These are phyloP conservation scores for Adansonia digitata DNA, from an alignment of 345 rosid species.

Conservation along the genomic window DNA sequence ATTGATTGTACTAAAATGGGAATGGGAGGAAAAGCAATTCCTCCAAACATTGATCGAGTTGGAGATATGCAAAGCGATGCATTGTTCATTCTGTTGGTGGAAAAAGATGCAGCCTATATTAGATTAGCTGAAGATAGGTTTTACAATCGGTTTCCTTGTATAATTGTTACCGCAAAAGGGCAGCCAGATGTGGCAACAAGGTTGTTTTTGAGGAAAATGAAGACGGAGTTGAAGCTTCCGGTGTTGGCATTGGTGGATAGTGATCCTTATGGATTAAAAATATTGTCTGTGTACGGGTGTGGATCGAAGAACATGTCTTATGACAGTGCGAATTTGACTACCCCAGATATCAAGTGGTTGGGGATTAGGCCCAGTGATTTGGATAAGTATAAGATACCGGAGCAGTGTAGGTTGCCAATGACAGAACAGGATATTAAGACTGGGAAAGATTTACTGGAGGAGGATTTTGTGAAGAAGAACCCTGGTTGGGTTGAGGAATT, in stretches of 20 bases:
- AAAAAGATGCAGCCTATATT: constrained; percentile 94
- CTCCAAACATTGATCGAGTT: constrained; percentile 88
- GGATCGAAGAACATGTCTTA: constrained; percentile 99
- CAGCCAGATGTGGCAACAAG: constrained; percentile 97
- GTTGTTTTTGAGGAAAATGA: constrained; percentile 92
- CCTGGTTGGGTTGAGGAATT: constrained; percentile 98
- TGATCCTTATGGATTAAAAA: constrained; percentile 92
- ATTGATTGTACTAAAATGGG: constrained; percentile 98
- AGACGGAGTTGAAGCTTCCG: constrained; percentile 81
- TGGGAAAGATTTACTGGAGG: constrained; percentile 88
- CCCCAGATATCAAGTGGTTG: constrained; percentile 94
- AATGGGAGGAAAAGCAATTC: constrained; percentile 98
- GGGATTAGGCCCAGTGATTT: constrained; percentile 92
- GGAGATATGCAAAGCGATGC: constrained; percentile 98
- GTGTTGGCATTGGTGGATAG: constrained; percentile 95
- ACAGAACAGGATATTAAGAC: constrained; percentile 99
- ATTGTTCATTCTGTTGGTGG: constrained; percentile 71
- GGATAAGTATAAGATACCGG: constrained; percentile 87
- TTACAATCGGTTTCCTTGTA: constrained; percentile 90
- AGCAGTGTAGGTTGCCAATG: constrained; percentile 94
- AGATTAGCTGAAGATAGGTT: constrained; percentile 93
- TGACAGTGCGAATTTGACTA: constrained; percentile 90
- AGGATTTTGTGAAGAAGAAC: constrained; percentile 98
- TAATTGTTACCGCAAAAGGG: constrained; percentile 91
- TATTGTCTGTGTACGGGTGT: constrained; percentile 88